A percentile compares a stretch with the other conserved stretches of the same genome.
phyloP scores from a whole-genome alignment of 1,139 yeast species.

The Candida frijolesensis region DNA sequence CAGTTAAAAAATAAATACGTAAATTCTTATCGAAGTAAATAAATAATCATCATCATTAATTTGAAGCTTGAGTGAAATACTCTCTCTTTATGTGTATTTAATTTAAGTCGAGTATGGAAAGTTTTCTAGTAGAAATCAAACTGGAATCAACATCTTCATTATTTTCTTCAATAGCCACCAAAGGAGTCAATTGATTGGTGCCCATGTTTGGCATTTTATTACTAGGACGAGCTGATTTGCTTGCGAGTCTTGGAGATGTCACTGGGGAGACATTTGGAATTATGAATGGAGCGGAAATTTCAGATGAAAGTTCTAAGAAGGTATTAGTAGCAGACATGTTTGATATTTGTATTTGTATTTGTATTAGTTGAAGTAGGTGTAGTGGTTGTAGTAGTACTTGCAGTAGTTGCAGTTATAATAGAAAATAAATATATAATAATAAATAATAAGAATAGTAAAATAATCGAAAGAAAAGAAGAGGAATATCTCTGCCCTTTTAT shows the following conservation, averaged over 20 bases:
- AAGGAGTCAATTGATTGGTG: constrained; percentile 12
- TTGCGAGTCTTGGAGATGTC: constrained; percentile 37
- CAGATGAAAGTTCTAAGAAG: constrained; percentile 50
- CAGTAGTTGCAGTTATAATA: background rate
- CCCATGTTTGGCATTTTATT: constrained; percentile 13
- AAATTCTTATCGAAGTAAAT: background rate
- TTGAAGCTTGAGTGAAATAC: background rate
- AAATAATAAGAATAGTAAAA: background rate
- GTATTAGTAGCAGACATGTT: background rate
- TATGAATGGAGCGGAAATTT: constrained; percentile 60
- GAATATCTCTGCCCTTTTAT: constrained; percentile 3
- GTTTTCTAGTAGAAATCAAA: constrained; percentile 13
- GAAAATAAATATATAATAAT: background rate
- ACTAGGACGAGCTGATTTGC: constrained; percentile 14
- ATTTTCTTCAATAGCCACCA: constrained; percentile 10
- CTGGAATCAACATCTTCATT: constrained; percentile 10
- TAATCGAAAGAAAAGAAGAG: background rate
- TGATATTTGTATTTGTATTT: constrained; percentile 5
- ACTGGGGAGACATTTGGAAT: constrained; percentile 67
- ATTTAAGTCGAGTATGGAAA: constrained; percentile 14
- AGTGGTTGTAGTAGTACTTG: background rate
- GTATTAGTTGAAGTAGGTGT: background rate
- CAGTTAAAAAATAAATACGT: background rate
- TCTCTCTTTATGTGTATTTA: background rate
- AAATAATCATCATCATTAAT: background rate